Percentiles rank a stretch among this genome's conserved stretches.
Evolutionary conservation across 2,329 filamentous ascomycete species (phyloP).

Genomic region (Hypomyces rosellus): DNA sequence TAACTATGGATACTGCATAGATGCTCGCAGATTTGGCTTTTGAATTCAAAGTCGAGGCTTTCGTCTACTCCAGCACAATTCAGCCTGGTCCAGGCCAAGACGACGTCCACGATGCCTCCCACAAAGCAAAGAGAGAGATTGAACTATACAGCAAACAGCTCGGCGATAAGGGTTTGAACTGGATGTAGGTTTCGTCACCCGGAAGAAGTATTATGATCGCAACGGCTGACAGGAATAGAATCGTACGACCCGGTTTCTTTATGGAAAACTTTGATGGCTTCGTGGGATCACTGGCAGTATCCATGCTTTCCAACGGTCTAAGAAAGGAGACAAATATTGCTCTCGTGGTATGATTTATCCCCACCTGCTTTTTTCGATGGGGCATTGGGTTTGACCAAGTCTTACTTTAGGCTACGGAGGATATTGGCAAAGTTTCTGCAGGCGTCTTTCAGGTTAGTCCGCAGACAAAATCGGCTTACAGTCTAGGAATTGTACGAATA

Average conservation of each 20-base stretch:
- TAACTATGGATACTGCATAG: neutral
- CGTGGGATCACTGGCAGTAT: slow-evolving; percentile 2
- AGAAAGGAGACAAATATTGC: slow-evolving; percentile 2
- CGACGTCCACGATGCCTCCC: slow-evolving; percentile 2
- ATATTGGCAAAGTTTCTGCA: no score
- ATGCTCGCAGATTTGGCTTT: slow-evolving; percentile 4
- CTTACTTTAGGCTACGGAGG: no score
- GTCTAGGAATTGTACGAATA: no score
- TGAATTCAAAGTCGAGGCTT: neutral
- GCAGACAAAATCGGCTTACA: no score
- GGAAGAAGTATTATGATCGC: no score
- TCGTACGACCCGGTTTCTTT: slow-evolving; percentile 7
- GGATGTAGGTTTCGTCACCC: neutral
- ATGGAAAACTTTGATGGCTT: slow-evolving; percentile 10
- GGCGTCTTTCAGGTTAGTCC: no score
- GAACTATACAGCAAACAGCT: slow-evolving; percentile 2
- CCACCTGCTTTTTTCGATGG: no score
- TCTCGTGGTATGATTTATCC: no score
- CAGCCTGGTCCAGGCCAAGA: neutral
- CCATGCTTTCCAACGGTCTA: slow-evolving; percentile 1
- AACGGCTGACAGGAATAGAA: neutral
- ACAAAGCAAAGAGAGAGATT: slow-evolving; percentile 2
- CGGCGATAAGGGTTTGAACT: slow-evolving; percentile 5
- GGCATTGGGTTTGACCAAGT: no score
- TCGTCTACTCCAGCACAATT: slow-evolving; percentile 8